Evolutionary conservation across 768 basidiomycete genomes (phyloP).

Genomic region (Suillus variegatus): DNA sequence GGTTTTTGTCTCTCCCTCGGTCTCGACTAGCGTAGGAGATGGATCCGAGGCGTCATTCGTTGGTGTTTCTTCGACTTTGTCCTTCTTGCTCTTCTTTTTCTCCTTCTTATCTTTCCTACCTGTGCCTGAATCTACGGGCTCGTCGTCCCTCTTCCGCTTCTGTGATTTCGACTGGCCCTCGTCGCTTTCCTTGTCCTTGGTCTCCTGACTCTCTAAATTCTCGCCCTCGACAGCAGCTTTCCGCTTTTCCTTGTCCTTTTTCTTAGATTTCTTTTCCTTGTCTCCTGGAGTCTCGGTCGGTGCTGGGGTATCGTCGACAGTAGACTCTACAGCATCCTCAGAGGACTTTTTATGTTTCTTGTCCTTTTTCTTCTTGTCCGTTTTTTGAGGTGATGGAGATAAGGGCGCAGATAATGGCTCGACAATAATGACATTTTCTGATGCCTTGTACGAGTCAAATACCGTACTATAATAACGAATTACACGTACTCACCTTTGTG

Average conservation of each 20-base stretch:
- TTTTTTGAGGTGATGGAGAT: constrained; percentile 7
- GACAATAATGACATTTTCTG: constrained; percentile 6
- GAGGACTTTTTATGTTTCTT: constrained; percentile 12
- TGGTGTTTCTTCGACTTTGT: constrained; percentile 28
- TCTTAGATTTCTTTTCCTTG: constrained; percentile 19
- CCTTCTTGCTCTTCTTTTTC: constrained; percentile 25
- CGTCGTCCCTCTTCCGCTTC: constrained; percentile 34
- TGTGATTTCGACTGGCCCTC: constrained; percentile 26
- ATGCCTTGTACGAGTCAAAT: constrained; percentile 8
- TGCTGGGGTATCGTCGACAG: constrained; percentile 11
- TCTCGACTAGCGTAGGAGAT: neutral
- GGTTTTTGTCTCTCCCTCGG: constrained; percentile 25
- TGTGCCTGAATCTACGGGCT: constrained; percentile 12
- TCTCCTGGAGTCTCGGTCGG: constrained; percentile 11
- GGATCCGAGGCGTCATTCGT: constrained; percentile 4
- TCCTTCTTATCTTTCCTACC: constrained; percentile 12
- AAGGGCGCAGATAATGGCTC: neutral
- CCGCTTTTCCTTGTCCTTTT: constrained; percentile 20
- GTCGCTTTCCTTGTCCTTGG: constrained; percentile 10
- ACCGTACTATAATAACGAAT: neutral
- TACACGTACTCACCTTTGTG: constrained; percentile 18
- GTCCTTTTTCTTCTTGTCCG: constrained; percentile 22
- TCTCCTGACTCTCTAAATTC: constrained; percentile 20
- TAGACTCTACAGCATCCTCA: constrained; percentile 18
- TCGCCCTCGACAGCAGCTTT: constrained; percentile 16